Percentiles rank a stretch among this genome's conserved stretches.
These are phyloP conservation scores for Leccinum ochraceum DNA, from an alignment of 768 basidiomycete genomes.

Conservation along the genomic window DNA sequence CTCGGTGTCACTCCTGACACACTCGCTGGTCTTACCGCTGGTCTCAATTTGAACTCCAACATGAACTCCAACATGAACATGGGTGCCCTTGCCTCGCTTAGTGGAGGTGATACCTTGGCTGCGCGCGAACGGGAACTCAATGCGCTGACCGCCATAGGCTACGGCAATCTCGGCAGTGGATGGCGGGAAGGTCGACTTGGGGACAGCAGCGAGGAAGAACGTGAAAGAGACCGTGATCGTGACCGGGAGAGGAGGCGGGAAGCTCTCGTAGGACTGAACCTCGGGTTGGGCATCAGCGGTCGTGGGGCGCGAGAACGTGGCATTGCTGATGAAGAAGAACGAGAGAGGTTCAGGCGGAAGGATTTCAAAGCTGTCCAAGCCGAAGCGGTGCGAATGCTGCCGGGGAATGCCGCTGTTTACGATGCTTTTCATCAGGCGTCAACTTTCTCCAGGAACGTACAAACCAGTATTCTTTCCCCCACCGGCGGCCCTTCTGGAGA, in stretches of 20 bases:
- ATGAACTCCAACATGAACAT: constrained; percentile 30
- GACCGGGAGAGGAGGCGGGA: constrained; percentile 43
- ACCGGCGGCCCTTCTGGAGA: constrained; percentile 22
- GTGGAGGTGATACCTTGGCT: constrained; percentile 31
- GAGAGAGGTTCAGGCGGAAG: constrained; percentile 56
- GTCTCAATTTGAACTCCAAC: constrained; percentile 31
- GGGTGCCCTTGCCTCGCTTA: constrained; percentile 27
- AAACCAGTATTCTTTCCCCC: constrained; percentile 25
- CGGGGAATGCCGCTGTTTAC: constrained; percentile 52
- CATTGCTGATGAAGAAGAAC: constrained; percentile 59
- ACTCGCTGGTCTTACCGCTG: constrained; percentile 29
- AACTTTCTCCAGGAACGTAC: constrained; percentile 26
- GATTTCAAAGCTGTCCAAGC: constrained; percentile 44
- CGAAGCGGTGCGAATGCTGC: constrained; percentile 39
- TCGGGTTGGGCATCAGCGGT: constrained; percentile 28
- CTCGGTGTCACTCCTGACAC: constrained; percentile 31
- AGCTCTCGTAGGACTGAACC: constrained; percentile 43
- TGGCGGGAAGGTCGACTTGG: constrained; percentile 38
- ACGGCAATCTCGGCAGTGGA: constrained; percentile 35
- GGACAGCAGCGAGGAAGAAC: constrained; percentile 36
- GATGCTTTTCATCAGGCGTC: constrained; percentile 79
- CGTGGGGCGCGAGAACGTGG: constrained; percentile 65
- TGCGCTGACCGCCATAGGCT: constrained; percentile 49
- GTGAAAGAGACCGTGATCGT: constrained; percentile 51
- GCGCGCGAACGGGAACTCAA: constrained; percentile 50